A percentile compares a stretch with the other conserved stretches of the same genome.
These are phyloP conservation scores for Saxophila tyrrhenica DNA, from an alignment of 495 filamentous ascomycete species.

Conservation along the genomic window DNA sequence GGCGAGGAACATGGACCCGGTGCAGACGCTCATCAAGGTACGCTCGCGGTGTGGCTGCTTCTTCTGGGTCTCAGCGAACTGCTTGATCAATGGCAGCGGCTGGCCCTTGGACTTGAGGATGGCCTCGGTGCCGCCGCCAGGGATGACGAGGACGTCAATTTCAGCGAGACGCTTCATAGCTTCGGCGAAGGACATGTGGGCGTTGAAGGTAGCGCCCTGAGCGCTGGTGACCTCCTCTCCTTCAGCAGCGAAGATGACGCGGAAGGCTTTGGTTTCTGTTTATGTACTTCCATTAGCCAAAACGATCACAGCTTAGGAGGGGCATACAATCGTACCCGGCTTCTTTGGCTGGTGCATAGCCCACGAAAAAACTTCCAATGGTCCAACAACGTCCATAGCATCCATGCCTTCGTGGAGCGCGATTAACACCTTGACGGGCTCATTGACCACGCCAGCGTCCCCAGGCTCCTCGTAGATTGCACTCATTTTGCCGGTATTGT, in stretches of 20 bases:
- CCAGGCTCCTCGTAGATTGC: constrained; percentile 30
- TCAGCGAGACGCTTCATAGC: constrained; percentile 52
- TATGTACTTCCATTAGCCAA: constrained; percentile 4
- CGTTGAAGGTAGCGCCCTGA: constrained; percentile 36
- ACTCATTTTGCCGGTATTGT: constrained; percentile 29
- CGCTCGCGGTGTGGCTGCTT: constrained; percentile 58
- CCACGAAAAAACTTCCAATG: constrained; percentile 50
- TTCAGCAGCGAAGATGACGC: constrained; percentile 31
- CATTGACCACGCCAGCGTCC: constrained; percentile 29
- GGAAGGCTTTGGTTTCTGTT: constrained; percentile 36
- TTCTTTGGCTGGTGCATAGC: constrained; percentile 52
- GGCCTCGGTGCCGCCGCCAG: constrained; percentile 46
- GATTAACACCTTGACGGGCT: constrained; percentile 43
- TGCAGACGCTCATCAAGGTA: constrained; percentile 64
- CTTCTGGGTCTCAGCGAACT: constrained; percentile 55
- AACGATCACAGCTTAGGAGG: not conserved
- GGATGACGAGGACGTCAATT: constrained; percentile 60
- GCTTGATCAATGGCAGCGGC: constrained; percentile 51
- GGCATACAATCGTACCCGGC: constrained; percentile 40
- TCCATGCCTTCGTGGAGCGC: constrained; percentile 39
- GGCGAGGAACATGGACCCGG: constrained; percentile 61
- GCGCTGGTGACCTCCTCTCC: constrained; percentile 27
- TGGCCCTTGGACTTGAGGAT: constrained; percentile 48
- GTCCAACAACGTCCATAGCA: constrained; percentile 54
- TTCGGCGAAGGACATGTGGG: constrained; percentile 45